Evolutionary conservation across 306 rosid species (phyloP).

Genomic region (Pterocarpus macrocarpus): DNA sequence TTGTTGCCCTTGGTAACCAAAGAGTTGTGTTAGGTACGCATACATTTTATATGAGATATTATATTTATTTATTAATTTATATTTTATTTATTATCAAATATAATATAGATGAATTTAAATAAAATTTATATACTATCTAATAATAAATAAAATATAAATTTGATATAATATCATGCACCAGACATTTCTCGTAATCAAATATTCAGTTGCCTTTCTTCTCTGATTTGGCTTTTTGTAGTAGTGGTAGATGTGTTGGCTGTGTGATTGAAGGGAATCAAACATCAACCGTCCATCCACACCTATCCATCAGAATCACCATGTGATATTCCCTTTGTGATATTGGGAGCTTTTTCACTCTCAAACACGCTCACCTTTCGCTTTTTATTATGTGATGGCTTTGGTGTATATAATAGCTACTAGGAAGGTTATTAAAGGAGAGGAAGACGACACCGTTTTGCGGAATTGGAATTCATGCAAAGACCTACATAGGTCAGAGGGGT

Average conservation of each 20-base stretch:
- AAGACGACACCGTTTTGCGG: constrained; percentile 51
- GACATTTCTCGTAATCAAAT: constrained; percentile 25
- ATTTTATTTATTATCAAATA: too few species aligned
- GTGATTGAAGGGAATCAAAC: constrained; percentile 55
- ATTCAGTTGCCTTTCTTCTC: background rate
- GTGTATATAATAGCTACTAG: constrained; percentile 18
- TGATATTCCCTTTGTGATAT: constrained; percentile 49
- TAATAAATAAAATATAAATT: constrained; percentile 20
- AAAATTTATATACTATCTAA: background rate
- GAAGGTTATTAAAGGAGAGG: background rate
- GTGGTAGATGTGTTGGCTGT: constrained; percentile 27
- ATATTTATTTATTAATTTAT: too few species aligned
- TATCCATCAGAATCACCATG: constrained; percentile 27
- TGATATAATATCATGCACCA: background rate
- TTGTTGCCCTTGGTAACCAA: too few species aligned
- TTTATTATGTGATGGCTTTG: constrained; percentile 4
- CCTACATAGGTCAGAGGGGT: constrained; percentile 48
- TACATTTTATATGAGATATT: too few species aligned
- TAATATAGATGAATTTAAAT: too few species aligned
- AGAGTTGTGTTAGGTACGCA: too few species aligned
- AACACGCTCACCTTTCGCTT: constrained; percentile 29
- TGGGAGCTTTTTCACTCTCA: constrained; percentile 1
- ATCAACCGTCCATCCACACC: constrained; percentile 47
- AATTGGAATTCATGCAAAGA: constrained; percentile 58
- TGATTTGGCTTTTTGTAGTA: background rate